Conservation (phyloP, 129 eudicot species). For the Glebionis coronaria region DNA sequence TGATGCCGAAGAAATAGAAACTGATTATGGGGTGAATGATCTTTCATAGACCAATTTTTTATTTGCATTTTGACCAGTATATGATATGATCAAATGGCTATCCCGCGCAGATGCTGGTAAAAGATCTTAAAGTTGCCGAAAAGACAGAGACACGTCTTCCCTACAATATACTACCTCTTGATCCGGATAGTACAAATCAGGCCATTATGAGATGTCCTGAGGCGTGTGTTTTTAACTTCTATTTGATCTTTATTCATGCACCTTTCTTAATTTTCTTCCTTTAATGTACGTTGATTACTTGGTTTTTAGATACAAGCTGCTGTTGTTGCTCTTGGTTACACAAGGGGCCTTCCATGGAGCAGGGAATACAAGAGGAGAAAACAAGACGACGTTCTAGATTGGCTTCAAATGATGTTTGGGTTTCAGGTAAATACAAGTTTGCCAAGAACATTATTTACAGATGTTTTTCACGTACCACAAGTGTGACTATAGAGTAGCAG, state of each 20-base stretch:
- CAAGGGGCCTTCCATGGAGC: slow-evolving; percentile 99
- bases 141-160: slow-evolving; percentile 88
- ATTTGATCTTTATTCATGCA: background rate
- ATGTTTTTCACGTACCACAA: too few species aligned
- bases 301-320: slow-evolving; percentile 90
- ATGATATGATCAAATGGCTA: too few species aligned
- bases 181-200: slow-evolving; percentile 97
- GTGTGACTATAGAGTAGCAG: too few species aligned
- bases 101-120: too few species aligned
- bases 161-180: slow-evolving; percentile 95
- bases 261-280: background rate
- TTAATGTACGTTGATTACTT: slow-evolving; percentile 2
- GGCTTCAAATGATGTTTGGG: slow-evolving; percentile 99
- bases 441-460: too few species aligned
- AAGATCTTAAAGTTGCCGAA: slow-evolving; percentile 29
- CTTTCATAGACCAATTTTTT: too few species aligned
- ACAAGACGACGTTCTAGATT: slow-evolving; percentile 91
- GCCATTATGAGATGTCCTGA: slow-evolving; percentile 96
- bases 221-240: slow-evolving; percentile 35
- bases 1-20: too few species aligned
- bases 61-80: background rate
- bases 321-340: slow-evolving; percentile 84
- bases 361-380: slow-evolving; percentile 92
- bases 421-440: slow-evolving; percentile 62
- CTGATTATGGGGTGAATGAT: too few species aligned